Base-by-base conservation (phyloP, 2,329 filamentous ascomycete genomes). In the Stachybotrys chartarum region DNA sequence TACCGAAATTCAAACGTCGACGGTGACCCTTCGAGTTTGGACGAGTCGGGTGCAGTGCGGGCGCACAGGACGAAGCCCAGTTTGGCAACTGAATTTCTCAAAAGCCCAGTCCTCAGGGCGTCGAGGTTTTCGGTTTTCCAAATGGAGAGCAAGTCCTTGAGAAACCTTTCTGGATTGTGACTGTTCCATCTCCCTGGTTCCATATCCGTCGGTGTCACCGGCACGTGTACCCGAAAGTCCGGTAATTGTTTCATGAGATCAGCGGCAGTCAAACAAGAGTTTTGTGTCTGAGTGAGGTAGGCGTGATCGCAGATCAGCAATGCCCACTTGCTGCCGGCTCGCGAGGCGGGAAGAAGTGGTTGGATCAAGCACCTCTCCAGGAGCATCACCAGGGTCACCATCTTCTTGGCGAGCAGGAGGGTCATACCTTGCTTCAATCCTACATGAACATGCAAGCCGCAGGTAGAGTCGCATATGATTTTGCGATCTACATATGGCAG, bases 361-460 rank as follows among this genome's bases (percentile, higher is more conserved):
- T 55, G 17, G 1, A 67, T 47, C 8, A 67, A 54, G 1, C 56
- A 49, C 2, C 51, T 50, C 35, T 67, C 65, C 1, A 67, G 32
- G 3, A 66, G 30, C 46, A 61, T 48, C 0, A 60, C 57, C 0
- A 67, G 53, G 0, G 65, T 63, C 0, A 59, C 45, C 16, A 65
- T 55, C 53, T 60, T 67, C 24, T 67, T 60, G 1, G 63, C 63
- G 2, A 63, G 49, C 1, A 54, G 39, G 4, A 66, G 51, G 1
- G 52, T 59, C 60, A 67, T 62, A 17, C 63, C 65, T 1, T 18
- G 44, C 14, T 58, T 55, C 10, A 60, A 52, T 10, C 65, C 64
- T 2, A 66, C 57, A 10, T 67, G 64, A 4, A 67, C 51, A 31
- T 66, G 63, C 39, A 67, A 55, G 3, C 65, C 63, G 17, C 65